These are phyloP conservation scores for Cyanodermella asteris DNA, from an alignment of 2,329 filamentous ascomycete species.

Conservation along the genomic window DNA sequence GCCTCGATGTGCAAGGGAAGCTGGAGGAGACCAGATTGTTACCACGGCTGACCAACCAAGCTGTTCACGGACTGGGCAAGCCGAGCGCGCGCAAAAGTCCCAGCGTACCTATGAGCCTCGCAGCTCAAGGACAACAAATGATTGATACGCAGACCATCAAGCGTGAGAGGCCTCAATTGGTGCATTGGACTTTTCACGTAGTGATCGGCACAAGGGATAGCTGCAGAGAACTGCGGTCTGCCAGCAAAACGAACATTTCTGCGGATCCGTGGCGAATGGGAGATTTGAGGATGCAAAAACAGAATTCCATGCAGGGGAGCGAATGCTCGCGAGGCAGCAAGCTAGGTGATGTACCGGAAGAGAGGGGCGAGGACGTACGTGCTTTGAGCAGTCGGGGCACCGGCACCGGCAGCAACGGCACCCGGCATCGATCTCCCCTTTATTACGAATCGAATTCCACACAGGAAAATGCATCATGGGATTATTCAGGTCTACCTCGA, in stretches of 20 bases:
- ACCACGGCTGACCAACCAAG: constrained; percentile 27
- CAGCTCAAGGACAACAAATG: constrained; percentile 42
- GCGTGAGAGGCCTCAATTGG: constrained; percentile 80
- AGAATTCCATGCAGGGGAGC: too few relatives aligned
- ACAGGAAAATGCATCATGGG: too few relatives aligned
- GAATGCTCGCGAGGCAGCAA: too few relatives aligned
- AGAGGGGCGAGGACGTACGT: not conserved
- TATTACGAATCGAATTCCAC: too few relatives aligned
- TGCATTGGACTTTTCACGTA: constrained; percentile 67
- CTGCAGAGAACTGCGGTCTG: constrained; percentile 17
- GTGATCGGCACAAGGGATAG: constrained; percentile 73
- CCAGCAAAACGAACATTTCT: not conserved
- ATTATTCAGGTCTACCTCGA: constrained; percentile 1
- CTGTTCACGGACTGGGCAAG: constrained; percentile 6
- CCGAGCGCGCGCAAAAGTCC: constrained; percentile 7
- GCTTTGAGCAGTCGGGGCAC: not conserved
- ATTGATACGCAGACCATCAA: constrained; percentile 72
- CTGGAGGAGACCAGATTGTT: constrained; percentile 49
- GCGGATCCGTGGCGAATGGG: too few relatives aligned
- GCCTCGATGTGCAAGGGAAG: constrained; percentile 79
- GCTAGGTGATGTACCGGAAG: not conserved
- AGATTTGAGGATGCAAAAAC: too few relatives aligned
- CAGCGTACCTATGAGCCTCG: too few relatives aligned
- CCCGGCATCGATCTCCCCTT: too few relatives aligned
- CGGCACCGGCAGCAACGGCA: too few relatives aligned